These are phyloP conservation scores for Micractinium conductrix DNA, from an alignment of 139 green algal species.

Conservation along the genomic window DNA sequence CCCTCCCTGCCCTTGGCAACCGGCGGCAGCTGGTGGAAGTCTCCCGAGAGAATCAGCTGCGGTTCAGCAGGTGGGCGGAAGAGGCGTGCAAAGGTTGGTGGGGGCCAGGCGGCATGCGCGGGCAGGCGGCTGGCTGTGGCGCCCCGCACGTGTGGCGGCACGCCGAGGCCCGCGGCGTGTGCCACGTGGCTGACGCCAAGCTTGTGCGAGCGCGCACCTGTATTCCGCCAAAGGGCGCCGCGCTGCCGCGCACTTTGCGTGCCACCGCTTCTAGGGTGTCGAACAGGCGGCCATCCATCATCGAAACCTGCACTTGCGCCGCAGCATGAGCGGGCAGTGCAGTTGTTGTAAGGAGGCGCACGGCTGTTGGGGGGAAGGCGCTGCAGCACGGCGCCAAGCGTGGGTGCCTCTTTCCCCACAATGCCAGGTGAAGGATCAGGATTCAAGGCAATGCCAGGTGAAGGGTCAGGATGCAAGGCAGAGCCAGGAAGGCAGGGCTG, in stretches of 20 bases:
- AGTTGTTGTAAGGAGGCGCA: neutral
- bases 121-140: neutral
- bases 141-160: too few relatives aligned
- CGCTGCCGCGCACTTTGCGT: constrained; percentile 31
- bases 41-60: constrained; percentile 67
- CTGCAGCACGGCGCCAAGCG: too few relatives aligned
- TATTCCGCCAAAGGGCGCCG: constrained; percentile 70
- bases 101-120: too few relatives aligned
- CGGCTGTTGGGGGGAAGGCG: too few relatives aligned
- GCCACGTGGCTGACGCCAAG: too few relatives aligned
- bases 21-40: constrained; percentile 81
- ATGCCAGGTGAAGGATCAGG: too few relatives aligned
- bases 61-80: neutral
- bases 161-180: too few relatives aligned
- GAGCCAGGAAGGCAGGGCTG: neutral
- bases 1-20: constrained; percentile 48
- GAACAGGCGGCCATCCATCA: constrained; percentile 63
- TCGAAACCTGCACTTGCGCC: constrained; percentile 72
- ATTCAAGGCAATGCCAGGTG: too few relatives aligned
- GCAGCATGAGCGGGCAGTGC: too few relatives aligned
- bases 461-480: too few relatives aligned
- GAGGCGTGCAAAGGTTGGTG: neutral
- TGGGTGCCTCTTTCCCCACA: too few relatives aligned
- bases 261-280: constrained; percentile 58
- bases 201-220: constrained; percentile 39